These are phyloP conservation scores for Reticulomyxa filosa DNA, from an alignment of 78 protist genomes.

Conservation along the genomic window DNA sequence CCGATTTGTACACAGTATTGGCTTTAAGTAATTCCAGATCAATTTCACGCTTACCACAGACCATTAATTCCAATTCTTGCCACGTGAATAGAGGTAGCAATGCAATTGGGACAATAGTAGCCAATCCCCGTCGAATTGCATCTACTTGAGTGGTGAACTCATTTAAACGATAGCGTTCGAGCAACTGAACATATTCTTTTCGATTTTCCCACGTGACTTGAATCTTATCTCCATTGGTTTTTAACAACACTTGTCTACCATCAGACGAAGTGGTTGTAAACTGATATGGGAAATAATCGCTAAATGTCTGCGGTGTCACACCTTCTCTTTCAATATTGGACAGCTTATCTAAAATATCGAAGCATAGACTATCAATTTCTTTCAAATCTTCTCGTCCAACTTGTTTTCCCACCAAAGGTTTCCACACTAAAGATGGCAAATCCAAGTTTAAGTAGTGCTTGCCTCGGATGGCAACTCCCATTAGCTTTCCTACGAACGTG, in stretches of 20 bases:
- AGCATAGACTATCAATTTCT: neutral
- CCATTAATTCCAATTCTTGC: neutral
- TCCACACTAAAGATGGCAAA: slow-evolving; percentile 28
- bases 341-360: neutral
- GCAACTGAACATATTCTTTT: neutral
- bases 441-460: slow-evolving; percentile 11
- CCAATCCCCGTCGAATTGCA: slow-evolving; percentile 4
- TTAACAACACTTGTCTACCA: neutral
- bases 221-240: neutral
- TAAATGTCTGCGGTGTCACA: neutral
- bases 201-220: slow-evolving; percentile 6
- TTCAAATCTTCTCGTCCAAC: neutral
- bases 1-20: neutral
- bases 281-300: neutral
- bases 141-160: neutral
- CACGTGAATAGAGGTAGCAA: neutral
- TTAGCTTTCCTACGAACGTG: slow-evolving; percentile 17
- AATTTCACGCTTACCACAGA: neutral
- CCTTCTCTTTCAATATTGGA: neutral
- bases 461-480: slow-evolving; percentile 10
- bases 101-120: slow-evolving; percentile 1
- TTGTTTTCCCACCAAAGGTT: slow-evolving; percentile 15
- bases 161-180: neutral
- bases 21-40: neutral
- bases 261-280: neutral